Base-by-base conservation (phyloP, 176 grass and related monocot genomes). In the Lolium rigidum region DNA sequence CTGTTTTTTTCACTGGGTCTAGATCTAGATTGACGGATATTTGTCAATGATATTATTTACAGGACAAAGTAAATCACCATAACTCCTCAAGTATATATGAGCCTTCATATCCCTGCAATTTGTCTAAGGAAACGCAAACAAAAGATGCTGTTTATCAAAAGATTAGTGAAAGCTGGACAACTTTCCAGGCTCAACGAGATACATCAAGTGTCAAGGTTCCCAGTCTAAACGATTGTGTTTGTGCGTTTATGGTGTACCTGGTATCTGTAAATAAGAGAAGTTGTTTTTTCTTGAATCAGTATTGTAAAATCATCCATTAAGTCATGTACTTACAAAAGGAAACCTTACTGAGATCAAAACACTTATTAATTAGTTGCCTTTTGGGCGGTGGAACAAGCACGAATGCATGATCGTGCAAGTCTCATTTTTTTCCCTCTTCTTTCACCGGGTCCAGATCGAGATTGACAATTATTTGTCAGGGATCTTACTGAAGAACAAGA, bases 21-120 rank as follows among this genome's bases (percentile, higher is more conserved):
- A 66, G 83, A 70, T 82, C 54, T 2, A 51, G 71, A 82, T 72
- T 86, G 54, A 24, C 44, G 9, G 39, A 78, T 70, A 13, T 8
- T 48, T 79, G 43, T 73, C 24, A 85, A 82, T 37, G 79, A 60
- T 22, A 39, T 89, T 85, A 70, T 76, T 28, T 85, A 18, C 22
- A 18, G 26, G 57, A 55, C 9, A 25, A 5, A 31, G 21, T 11
- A 61, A 12, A 12, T 61, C 9, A 28, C 10, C 61, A 13, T 4
- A 26, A 26, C 31, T 63, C 41, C 5, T 2, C 1, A 64, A 15
- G 11, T 22, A 15, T 60, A 60, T 50, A 50, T 50, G 46, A 47
- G 8, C 57, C 57, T 56, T 75, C 58, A 20, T 15, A 37, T 55
- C 24, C 47, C 51, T 37, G 6, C 49, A 58, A 48, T 38, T 44